A percentile compares a stretch with the other conserved stretches of the same genome.
These are phyloP conservation scores for Paramyrothecium sp. DNA, from an alignment of 2,329 filamentous ascomycete species.

Conservation along the genomic window DNA sequence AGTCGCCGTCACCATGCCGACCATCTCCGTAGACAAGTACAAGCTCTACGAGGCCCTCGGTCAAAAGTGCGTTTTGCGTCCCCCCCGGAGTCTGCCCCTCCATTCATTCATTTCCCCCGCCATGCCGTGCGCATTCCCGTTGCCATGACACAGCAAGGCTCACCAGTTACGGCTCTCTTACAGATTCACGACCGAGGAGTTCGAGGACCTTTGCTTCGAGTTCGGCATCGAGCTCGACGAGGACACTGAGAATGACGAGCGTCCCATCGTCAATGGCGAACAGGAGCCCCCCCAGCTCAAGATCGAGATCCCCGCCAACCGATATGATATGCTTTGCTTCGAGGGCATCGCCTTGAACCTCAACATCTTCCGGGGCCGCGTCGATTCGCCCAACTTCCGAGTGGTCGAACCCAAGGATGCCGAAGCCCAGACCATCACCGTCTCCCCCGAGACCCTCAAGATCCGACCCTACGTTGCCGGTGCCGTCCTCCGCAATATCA, in stretches of 20 bases:
- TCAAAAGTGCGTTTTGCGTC: slow-evolving; percentile 60
- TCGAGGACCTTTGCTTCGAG: slow-evolving; percentile 97
- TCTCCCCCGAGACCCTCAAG: slow-evolving; percentile 70
- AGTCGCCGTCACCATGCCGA: slow-evolving; percentile 73
- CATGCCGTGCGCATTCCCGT: too few relatives aligned
- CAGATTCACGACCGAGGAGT: slow-evolving; percentile 88
- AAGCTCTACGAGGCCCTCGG: slow-evolving; percentile 91
- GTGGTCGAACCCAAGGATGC: slow-evolving; percentile 70
- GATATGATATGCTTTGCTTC: slow-evolving; percentile 93
- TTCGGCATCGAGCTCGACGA: slow-evolving; percentile 98
- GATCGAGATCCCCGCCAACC: slow-evolving; percentile 96
- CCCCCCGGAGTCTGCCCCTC: slow-evolving; percentile 13
- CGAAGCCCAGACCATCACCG: slow-evolving; percentile 76
- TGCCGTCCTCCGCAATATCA: slow-evolving; percentile 85
- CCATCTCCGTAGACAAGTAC: slow-evolving; percentile 94
- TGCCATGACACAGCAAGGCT: slow-evolving; percentile 6
- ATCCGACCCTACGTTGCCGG: slow-evolving; percentile 87
- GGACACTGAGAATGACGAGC: slow-evolving; percentile 77
- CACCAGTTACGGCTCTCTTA: background rate
- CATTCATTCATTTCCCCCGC: slow-evolving; percentile 10
- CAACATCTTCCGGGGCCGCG: slow-evolving; percentile 85
- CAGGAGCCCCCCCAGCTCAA: slow-evolving; percentile 91
- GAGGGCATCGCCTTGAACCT: slow-evolving; percentile 95
- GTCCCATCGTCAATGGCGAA: slow-evolving; percentile 72
- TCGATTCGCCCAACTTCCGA: slow-evolving; percentile 74